Conservation (phyloP, 1,139 yeast species). For the Geotrichum cucujoidarum region DNA sequence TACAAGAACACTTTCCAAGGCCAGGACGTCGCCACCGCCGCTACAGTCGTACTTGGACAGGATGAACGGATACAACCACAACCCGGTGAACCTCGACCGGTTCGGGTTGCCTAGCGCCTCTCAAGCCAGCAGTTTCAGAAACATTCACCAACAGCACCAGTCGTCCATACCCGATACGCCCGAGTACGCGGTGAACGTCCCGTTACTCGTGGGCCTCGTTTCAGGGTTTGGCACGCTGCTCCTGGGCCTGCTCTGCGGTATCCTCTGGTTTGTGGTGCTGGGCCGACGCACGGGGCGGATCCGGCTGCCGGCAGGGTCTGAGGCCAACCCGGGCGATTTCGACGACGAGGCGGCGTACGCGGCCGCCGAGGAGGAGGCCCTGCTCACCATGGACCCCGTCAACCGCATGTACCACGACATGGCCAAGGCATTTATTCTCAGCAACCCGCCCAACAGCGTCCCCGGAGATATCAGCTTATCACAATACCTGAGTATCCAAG, state of each 20-base stretch:
- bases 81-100: too few species aligned
- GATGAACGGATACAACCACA: too few species aligned
- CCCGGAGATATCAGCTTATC: slow-evolving; percentile 41
- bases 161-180: background rate
- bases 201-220: slow-evolving; percentile 36
- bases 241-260: slow-evolving; percentile 33
- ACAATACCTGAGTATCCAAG: slow-evolving; percentile 63
- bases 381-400: slow-evolving; percentile 56
- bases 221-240: slow-evolving; percentile 38
- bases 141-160: background rate
- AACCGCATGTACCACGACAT: slow-evolving; percentile 46
- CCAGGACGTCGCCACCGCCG: too few species aligned
- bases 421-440: slow-evolving; percentile 48
- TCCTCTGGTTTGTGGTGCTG: slow-evolving; percentile 35
- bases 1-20: too few species aligned
- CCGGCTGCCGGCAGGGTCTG: slow-evolving; percentile 38
- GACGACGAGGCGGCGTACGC: slow-evolving; percentile 62
- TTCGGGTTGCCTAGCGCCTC: too few species aligned
- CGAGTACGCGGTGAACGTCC: slow-evolving; percentile 26
- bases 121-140: background rate
- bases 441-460: slow-evolving; percentile 43
- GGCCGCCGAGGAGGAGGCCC: slow-evolving; percentile 66
- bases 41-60: too few species aligned
- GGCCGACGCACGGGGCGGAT: slow-evolving; percentile 36
- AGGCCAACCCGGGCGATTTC: slow-evolving; percentile 49